Evolutionary conservation across 768 basidiomycete species (phyloP).

Genomic region (Austroboletus eburneus): DNA sequence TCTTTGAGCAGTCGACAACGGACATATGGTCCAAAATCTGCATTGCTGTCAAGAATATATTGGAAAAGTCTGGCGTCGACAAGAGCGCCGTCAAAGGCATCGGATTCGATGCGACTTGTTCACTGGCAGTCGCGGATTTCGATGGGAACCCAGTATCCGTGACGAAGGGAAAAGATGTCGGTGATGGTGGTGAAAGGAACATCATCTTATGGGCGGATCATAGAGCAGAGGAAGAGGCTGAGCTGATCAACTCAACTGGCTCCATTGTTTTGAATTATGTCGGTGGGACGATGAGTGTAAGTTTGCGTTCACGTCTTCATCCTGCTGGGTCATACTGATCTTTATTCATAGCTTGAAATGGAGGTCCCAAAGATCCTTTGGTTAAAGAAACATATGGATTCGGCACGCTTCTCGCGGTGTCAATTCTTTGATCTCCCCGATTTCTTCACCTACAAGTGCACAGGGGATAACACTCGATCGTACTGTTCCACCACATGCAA

Average conservation of each 20-base stretch:
- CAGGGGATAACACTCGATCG: slow-evolving; percentile 65
- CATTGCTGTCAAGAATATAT: slow-evolving; percentile 55
- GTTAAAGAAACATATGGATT: slow-evolving; percentile 86
- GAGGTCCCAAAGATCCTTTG: slow-evolving; percentile 97
- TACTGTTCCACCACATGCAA: slow-evolving; percentile 96
- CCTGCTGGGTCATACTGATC: slow-evolving; percentile 5
- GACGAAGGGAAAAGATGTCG: slow-evolving; percentile 62
- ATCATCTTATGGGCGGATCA: slow-evolving; percentile 97
- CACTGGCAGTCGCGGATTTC: slow-evolving; percentile 78
- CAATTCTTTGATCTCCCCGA: slow-evolving; percentile 94
- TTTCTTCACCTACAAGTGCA: slow-evolving; percentile 91
- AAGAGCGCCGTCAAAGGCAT: slow-evolving; percentile 74
- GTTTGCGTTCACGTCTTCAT: slow-evolving; percentile 14
- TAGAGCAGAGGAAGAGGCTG: slow-evolving; percentile 88
- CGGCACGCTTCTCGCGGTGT: slow-evolving; percentile 63
- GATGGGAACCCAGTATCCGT: slow-evolving; percentile 73
- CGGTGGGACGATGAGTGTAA: slow-evolving; percentile 92
- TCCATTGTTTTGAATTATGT: slow-evolving; percentile 91
- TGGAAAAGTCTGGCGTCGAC: slow-evolving; percentile 52
- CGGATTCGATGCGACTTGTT: slow-evolving; percentile 97
- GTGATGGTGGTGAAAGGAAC: slow-evolving; percentile 68
- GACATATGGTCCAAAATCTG: slow-evolving; percentile 82
- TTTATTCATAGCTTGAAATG: slow-evolving; percentile 78
- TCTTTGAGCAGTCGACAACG: slow-evolving; percentile 93
- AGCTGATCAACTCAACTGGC: slow-evolving; percentile 80